phyloP scores from a whole-genome alignment of 345 rosid genomes.

The Gossypium ekmanianum region DNA sequence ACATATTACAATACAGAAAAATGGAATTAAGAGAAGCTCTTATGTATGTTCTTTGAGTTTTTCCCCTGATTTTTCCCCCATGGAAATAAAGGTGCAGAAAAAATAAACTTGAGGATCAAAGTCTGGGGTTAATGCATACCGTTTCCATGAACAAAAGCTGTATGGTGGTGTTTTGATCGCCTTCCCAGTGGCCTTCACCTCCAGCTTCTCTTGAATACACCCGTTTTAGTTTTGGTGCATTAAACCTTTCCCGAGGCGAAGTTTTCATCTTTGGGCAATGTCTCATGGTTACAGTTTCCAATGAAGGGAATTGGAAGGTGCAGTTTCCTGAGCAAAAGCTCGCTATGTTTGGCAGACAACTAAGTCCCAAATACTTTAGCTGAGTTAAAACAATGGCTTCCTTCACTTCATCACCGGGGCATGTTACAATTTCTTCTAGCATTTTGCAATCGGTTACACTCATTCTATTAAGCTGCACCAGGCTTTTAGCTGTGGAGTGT shows the following conservation, averaged over 20 bases:
- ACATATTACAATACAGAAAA: not conserved
- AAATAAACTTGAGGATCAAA: not conserved
- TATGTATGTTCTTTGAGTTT: not conserved
- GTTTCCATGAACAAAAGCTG: slow-evolving; percentile 13
- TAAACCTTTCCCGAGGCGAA: slow-evolving; percentile 13
- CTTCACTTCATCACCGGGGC: slow-evolving; percentile 1
- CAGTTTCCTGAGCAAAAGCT: not conserved
- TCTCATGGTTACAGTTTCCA: slow-evolving; percentile 9
- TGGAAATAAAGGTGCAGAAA: not conserved
- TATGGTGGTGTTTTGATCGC: not conserved
- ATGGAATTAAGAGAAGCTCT: not conserved
- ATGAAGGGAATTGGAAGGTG: slow-evolving; percentile 12
- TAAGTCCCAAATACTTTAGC: slow-evolving; percentile 17
- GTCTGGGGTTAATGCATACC: not conserved
- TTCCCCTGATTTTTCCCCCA: not conserved
- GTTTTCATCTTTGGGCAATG: slow-evolving; percentile 18
- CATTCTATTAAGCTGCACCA: slow-evolving; percentile 16
- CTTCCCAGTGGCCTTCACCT: slow-evolving; percentile 2
- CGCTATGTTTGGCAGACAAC: slow-evolving; percentile 12
- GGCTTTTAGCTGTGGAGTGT: slow-evolving; percentile 20
- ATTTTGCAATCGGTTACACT: slow-evolving; percentile 19
- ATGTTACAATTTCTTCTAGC: slow-evolving; percentile 15
- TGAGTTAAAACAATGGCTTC: slow-evolving; percentile 13
- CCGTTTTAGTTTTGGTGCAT: not conserved
- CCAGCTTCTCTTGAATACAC: not conserved